These are phyloP conservation scores for Phytophthora melonis DNA, from an alignment of 352 stramenopile species.

Conservation along the genomic window DNA sequence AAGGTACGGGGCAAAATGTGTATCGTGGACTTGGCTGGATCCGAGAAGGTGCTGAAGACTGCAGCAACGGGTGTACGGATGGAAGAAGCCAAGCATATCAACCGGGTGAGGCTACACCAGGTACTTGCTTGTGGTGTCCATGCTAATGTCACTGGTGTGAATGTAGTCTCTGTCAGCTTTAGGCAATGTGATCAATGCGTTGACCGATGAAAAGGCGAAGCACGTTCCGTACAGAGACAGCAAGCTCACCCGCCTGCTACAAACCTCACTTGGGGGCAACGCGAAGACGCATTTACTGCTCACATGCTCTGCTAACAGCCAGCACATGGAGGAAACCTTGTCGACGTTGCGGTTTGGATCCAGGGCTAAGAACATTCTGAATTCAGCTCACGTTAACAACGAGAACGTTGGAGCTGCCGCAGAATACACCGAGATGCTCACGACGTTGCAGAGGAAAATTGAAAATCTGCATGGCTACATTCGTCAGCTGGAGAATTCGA, in stretches of 20 bases:
- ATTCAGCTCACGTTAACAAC: conserved; percentile 77
- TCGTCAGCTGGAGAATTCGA: conserved; percentile 46
- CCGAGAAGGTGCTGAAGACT: conserved; percentile 70
- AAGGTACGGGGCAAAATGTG: conserved; percentile 46
- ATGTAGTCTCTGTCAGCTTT: conserved; percentile 75
- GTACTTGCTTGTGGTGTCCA: not conserved
- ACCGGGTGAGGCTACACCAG: conserved; percentile 43
- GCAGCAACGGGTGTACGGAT: conserved; percentile 57
- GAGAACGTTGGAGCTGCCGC: conserved; percentile 35
- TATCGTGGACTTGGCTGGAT: conserved; percentile 79
- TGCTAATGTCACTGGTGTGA: not conserved
- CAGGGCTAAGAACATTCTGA: conserved; percentile 87
- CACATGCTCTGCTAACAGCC: conserved; percentile 51
- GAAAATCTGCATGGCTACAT: conserved; percentile 70
- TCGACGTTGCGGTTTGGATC: conserved; percentile 93
- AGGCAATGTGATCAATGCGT: conserved; percentile 75
- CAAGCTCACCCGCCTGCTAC: conserved; percentile 90
- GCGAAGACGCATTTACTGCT: conserved; percentile 89
- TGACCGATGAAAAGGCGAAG: conserved; percentile 50
- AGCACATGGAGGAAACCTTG: conserved; percentile 75
- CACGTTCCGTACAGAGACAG: conserved; percentile 88
- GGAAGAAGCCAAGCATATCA: conserved; percentile 83
- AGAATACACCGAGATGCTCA: conserved; percentile 48
- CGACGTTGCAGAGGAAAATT: conserved; percentile 66
- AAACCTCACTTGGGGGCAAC: conserved; percentile 89